phyloP scores from a whole-genome alignment of 306 rosid species.

The Cicer pinnatifidum region DNA sequence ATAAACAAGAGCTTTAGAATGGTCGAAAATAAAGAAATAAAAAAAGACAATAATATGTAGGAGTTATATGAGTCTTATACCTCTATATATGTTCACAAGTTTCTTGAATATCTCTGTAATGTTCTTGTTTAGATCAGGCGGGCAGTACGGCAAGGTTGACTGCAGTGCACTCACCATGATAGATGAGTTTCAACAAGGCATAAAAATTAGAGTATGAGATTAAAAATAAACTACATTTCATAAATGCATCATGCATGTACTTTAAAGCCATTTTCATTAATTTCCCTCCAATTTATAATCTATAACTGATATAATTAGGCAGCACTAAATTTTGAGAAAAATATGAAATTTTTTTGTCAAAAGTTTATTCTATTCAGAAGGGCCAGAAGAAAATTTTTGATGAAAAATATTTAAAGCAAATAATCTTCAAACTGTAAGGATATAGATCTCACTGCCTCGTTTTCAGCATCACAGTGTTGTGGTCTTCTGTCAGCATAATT shows the following conservation, averaged over 20 bases:
- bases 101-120: constrained; percentile 84
- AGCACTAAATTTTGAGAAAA: constrained; percentile 23
- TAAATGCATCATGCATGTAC: neutral
- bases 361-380: constrained; percentile 26
- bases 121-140: constrained; percentile 81
- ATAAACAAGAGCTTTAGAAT: constrained; percentile 42
- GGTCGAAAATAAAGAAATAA: constrained; percentile 9
- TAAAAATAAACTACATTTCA: constrained; percentile 19
- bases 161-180: constrained; percentile 44
- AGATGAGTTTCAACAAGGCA: constrained; percentile 39
- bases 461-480: constrained; percentile 47
- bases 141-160: constrained; percentile 65
- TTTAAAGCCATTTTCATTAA: constrained; percentile 21
- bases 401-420: constrained; percentile 21
- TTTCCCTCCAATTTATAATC: neutral
- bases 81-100: constrained; percentile 88
- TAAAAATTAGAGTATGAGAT: constrained; percentile 11
- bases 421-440: constrained; percentile 28
- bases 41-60: constrained; percentile 13
- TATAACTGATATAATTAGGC: neutral
- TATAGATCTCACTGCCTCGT: constrained; percentile 52
- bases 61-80: constrained; percentile 46
- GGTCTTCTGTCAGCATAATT: constrained; percentile 42
- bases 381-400: constrained; percentile 6
- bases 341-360: neutral